Evolutionary conservation across 2,329 filamentous ascomycete species (phyloP).

Genomic region (Fusarium armeniacum): DNA sequence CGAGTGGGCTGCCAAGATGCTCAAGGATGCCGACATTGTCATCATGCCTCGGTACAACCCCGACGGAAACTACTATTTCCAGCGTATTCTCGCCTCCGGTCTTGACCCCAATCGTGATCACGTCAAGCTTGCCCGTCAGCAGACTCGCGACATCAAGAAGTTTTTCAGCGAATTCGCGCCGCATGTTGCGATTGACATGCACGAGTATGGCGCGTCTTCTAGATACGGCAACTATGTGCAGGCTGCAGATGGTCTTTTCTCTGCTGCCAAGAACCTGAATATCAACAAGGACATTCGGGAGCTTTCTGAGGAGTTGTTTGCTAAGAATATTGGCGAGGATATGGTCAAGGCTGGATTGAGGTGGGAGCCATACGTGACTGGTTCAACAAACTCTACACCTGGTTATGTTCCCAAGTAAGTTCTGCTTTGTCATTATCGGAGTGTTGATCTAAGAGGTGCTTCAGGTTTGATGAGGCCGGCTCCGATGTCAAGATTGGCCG

Average conservation of each 20-base stretch:
- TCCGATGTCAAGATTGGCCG: conserved; percentile 52
- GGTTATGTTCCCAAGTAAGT: conserved; percentile 22
- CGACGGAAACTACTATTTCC: conserved; percentile 55
- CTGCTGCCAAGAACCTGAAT: conserved; percentile 54
- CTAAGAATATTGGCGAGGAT: conserved; percentile 47
- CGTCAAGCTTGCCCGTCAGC: conserved; percentile 52
- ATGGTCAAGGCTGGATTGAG: conserved; percentile 50
- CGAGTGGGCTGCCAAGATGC: conserved; percentile 49
- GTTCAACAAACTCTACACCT: conserved; percentile 32
- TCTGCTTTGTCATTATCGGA: accelerated
- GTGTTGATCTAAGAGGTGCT: accelerated
- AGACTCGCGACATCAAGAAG: conserved; percentile 52
- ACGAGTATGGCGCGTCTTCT: conserved; percentile 49
- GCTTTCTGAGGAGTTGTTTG: conserved; percentile 51
- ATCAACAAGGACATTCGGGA: conserved; percentile 51
- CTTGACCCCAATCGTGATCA: conserved; percentile 55
- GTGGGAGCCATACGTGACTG: conserved; percentile 52
- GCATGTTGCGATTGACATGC: conserved; percentile 53
- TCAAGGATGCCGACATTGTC: conserved; percentile 50
- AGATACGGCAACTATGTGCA: conserved; percentile 46
- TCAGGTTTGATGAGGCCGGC: conserved; percentile 48
- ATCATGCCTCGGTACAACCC: conserved; percentile 53
- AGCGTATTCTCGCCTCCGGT: conserved; percentile 49
- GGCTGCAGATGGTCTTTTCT: conserved; percentile 52
- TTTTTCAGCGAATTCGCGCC: conserved; percentile 49